These are phyloP conservation scores for Talaromyces sp. DNA, from an alignment of 2,329 filamentous ascomycete genomes.

Conservation along the genomic window DNA sequence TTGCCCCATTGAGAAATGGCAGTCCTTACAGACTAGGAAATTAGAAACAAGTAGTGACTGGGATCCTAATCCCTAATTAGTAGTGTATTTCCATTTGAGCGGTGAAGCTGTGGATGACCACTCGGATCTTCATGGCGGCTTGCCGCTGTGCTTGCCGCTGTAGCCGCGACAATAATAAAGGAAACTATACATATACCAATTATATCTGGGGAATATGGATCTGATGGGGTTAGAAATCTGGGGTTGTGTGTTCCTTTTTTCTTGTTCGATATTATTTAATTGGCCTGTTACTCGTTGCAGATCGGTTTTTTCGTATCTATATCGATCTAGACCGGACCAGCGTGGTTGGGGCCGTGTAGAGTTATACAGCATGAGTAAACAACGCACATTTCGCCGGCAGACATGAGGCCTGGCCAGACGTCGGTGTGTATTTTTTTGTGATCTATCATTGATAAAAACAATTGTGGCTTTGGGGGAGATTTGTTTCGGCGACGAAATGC, in stretches of 20 bases:
- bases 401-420: background rate
- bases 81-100: background rate
- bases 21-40: background rate
- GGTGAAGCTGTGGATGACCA: background rate
- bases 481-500: background rate
- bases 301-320: background rate
- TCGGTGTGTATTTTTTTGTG: background rate
- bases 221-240: background rate
- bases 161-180: slow-evolving; percentile 4
- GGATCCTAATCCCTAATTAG: background rate
- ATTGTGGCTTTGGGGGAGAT: background rate
- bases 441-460: background rate
- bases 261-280: too few relatives aligned
- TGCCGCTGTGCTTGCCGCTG: too few relatives aligned
- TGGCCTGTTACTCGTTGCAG: background rate
- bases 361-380: background rate
- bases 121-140: background rate
- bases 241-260: background rate
- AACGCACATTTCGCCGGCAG: background rate
- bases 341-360: background rate
- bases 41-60: background rate
- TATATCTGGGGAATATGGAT: background rate
- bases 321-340: background rate
- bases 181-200: background rate
- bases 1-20: background rate